Base-by-base conservation (phyloP, 768 basidiomycete species). In the Flagelloscypha sp. region DNA sequence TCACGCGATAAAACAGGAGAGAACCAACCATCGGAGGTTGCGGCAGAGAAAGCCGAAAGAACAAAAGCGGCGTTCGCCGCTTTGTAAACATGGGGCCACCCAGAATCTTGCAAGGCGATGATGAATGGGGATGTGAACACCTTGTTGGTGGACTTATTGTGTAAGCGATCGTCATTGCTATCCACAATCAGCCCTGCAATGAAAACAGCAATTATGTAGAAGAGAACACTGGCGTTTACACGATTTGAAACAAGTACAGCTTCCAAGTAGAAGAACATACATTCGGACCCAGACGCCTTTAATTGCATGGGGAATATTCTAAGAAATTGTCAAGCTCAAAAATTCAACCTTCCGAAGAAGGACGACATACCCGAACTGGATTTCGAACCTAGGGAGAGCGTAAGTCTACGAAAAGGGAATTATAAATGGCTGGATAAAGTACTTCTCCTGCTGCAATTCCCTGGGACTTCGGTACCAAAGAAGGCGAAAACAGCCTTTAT, bases 271-370 rank as follows among this genome's bases (percentile, higher is more conserved):
- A 32, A 2, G 27, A 7, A 21, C 30, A 12, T n/a, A 37, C 35
- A 37, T 37, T 18, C 35, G 16, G 12, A 37, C 33, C 35, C 35
- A 37, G 2, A 37, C 21, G 12, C 35, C 2, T 15, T 37, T 37
- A n/a, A 37, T n/a, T 2, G 35, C 35, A 2, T n/a, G n/a, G n/a
- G 35, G 35, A 7, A 37, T 37, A 32, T 37, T 37, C 35, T 37
- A n/a, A n/a, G 17, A 11, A 32, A 32, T 32, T 2, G 17, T 17
- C 11, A 3, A 32, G 2, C 30, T 11, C 17, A 32, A n/a, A n/a
- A n/a, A n/a, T n/a, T n/a, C n/a, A n/a, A n/a, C n/a, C n/a, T n/a
- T n/a, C n/a, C n/a, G n/a, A n/a, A n/a, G n/a, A n/a, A n/a, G n/a
- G n/a, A n/a, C n/a, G n/a, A n/a, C n/a, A n/a, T n/a, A n/a, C n/a